Base-by-base conservation (phyloP, 177 flowering plant genomes). In the Vitis hybrid region DNA sequence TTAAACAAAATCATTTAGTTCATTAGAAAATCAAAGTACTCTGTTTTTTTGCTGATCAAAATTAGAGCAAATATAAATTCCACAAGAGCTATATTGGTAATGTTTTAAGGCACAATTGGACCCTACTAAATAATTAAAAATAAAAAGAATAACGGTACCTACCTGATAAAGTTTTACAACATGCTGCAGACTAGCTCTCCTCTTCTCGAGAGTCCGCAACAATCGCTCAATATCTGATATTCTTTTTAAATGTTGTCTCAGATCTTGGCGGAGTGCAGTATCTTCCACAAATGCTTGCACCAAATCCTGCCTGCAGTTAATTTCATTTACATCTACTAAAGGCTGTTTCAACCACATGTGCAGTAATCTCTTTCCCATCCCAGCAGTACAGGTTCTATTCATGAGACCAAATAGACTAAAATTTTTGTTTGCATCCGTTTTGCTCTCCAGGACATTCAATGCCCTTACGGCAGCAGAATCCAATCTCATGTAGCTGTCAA, bases 311-410 rank as follows among this genome's bases (percentile, higher is more conserved):
- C 98, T 86, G 48, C 63, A 45, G 71, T 89, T 93, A 70, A 95
- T 95, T 74, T 88, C 97, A 73, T 78, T 66, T 26, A 87, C 89
- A 85, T 93, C 96, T 60, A 90, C 68, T 66, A 95, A 81, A 52
- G 98, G 99, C 78, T 95, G 99, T 70, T 95, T 95, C 66, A 95
- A 80, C 99, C 99, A 93, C 94, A 86, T 91, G 74, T 93, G 90
- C 72, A 93, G 81, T 71, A 95, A 76, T 19, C 97, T 74, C 66
- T 91, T 91, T 59, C 99, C 99, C 99, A 95, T 95, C 70, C 99
- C 98, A 76, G 94, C 94, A 69, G 99, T 93, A 79, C 99, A 93
- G 26, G 99, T 93, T 80, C 98, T 88, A 79, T 95, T 93, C 97
- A 95, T 83, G 55, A 93, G 88, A 76, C 99, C 98, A 77, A 88